A percentile compares a stretch with the other conserved stretches of the same genome.
Conservation (phyloP, 495 filamentous ascomycete species). For the Hypoxylon crocopeplum region DNA sequence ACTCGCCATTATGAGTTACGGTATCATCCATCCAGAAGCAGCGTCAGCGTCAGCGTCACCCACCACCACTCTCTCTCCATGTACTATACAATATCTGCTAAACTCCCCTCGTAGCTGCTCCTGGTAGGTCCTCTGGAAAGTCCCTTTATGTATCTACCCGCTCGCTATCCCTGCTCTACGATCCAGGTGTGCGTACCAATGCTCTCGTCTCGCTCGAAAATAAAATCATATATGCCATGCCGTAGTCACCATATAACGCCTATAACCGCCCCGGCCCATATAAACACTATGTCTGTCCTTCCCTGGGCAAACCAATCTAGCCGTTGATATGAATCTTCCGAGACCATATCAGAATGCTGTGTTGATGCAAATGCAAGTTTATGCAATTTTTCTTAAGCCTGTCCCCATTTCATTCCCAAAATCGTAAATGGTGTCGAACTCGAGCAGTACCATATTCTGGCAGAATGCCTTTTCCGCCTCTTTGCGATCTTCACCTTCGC, state of each 20-base stretch:
- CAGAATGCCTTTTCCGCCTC: background rate
- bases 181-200: conserved; percentile 9
- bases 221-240: conserved; percentile 25
- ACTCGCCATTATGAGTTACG: conserved; percentile 21
- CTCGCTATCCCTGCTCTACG: conserved; percentile 11
- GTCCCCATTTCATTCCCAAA: background rate
- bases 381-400: conserved; percentile 24
- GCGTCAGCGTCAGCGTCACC: too few species aligned
- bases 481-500: conserved; percentile 17
- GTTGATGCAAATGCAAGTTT: conserved; percentile 34
- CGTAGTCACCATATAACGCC: conserved; percentile 26
- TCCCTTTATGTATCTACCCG: background rate
- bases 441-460: background rate
- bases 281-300: conserved; percentile 20
- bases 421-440: conserved; percentile 1
- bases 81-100: too few species aligned
- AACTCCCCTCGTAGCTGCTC: too few species aligned
- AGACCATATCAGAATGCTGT: conserved; percentile 24
- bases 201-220: conserved; percentile 21
- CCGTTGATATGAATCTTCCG: conserved; percentile 27
- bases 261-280: conserved; percentile 4
- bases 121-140: too few species aligned
- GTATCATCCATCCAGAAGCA: too few species aligned
- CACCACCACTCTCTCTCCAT: too few species aligned
- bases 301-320: conserved; percentile 24